Evolutionary conservation across 352 stramenopile genomes (phyloP).

Genomic region (Discostella stelligera): DNA sequence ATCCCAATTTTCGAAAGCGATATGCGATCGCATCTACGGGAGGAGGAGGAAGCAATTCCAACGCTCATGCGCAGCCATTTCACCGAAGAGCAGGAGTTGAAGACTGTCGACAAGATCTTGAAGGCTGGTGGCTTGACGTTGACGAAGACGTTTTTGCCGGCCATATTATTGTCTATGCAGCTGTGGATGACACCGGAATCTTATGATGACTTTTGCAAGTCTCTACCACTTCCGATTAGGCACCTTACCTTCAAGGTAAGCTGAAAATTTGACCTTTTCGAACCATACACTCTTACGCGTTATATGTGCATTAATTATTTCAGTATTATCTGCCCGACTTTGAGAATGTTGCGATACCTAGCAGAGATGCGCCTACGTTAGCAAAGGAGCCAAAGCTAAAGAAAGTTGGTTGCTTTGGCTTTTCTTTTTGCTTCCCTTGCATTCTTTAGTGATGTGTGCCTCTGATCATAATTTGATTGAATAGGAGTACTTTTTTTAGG

Average conservation of each 20-base stretch:
- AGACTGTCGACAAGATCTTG: slow-evolving; percentile 27
- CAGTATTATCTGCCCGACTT: slow-evolving; percentile 7
- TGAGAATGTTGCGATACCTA: slow-evolving; percentile 1
- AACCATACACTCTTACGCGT: not conserved
- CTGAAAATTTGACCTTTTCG: not conserved
- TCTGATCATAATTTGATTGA: not conserved
- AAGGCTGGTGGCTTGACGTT: slow-evolving; percentile 16
- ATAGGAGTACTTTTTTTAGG: not conserved
- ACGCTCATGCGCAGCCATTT: slow-evolving; percentile 31
- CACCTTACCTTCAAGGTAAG: slow-evolving; percentile 3
- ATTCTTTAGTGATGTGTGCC: slow-evolving; percentile 33
- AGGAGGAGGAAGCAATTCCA: slow-evolving; percentile 37
- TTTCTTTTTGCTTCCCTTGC: slow-evolving; percentile 48
- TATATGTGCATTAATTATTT: not conserved
- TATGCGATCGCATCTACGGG: slow-evolving; percentile 43
- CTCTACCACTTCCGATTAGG: not conserved
- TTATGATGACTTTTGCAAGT: not conserved
- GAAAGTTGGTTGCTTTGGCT: slow-evolving; percentile 21
- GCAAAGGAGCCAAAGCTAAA: slow-evolving; percentile 12
- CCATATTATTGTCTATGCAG: not conserved
- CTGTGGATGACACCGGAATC: not conserved
- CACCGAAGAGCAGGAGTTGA: slow-evolving; percentile 36
- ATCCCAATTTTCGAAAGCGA: slow-evolving; percentile 21
- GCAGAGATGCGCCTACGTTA: not conserved
- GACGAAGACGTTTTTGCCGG: slow-evolving; percentile 11